A percentile compares a stretch with the other conserved stretches of the same genome.
phyloP scores from a whole-genome alignment of 768 basidiomycete genomes.

The Rhodosporidiobolus sp. region DNA sequence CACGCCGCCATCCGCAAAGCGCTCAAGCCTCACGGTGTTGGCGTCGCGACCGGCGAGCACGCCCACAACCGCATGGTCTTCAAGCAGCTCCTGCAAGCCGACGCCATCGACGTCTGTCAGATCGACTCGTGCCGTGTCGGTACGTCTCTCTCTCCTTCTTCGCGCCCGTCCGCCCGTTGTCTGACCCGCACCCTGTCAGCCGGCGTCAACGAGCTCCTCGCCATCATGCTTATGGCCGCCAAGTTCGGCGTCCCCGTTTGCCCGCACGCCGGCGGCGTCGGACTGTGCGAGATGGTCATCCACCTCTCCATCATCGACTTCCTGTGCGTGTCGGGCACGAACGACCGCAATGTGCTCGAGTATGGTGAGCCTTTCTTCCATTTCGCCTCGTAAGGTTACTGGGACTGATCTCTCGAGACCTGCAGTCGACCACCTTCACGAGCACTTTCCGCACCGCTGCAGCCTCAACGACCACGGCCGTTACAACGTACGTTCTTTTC shows the following conservation, averaged over 20 bases:
- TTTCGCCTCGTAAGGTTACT: no score
- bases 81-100: conserved; percentile 81
- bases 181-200: conserved; percentile 50
- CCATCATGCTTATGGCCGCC: conserved; percentile 82
- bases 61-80: conserved; percentile 93
- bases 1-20: conserved; percentile 66
- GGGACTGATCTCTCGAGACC: neutral
- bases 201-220: conserved; percentile 89
- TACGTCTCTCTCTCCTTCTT: no score
- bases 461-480: conserved; percentile 79
- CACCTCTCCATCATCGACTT: conserved; percentile 81
- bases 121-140: conserved; percentile 85
- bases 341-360: conserved; percentile 89
- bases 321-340: conserved; percentile 81
- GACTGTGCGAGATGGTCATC: conserved; percentile 87
- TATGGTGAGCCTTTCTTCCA: conserved; percentile 40
- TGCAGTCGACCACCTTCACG: conserved; percentile 79
- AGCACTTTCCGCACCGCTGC: conserved; percentile 84
- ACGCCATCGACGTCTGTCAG: conserved; percentile 91
- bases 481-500: conserved; percentile 62
- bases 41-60: conserved; percentile 87
- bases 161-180: no score
- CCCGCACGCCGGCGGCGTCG: conserved; percentile 92
- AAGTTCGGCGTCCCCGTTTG: conserved; percentile 60
- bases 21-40: conserved; percentile 73